phyloP scores from a whole-genome alignment of 2,329 filamentous ascomycete species.

The Onygenales sp. region DNA sequence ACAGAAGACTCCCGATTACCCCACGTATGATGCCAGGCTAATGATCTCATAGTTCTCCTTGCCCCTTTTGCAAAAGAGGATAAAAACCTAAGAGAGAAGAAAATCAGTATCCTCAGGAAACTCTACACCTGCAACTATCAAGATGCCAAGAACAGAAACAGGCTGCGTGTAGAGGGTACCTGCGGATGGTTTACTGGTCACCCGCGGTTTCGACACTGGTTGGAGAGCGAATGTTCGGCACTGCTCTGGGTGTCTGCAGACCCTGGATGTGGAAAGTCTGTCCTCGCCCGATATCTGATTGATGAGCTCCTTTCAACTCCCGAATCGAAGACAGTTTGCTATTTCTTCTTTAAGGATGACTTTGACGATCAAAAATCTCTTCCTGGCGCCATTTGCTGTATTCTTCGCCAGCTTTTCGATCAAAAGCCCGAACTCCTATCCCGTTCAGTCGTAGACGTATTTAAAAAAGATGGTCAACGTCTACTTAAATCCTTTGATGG shows the following conservation, averaged over 20 bases:
- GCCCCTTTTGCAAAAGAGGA: too few species aligned
- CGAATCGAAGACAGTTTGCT: conserved; percentile 21
- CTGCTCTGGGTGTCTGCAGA: conserved; percentile 33
- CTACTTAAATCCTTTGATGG: conserved; percentile 12
- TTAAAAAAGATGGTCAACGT: conserved; percentile 12
- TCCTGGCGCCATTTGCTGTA: conserved; percentile 22
- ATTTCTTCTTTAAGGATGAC: conserved; percentile 40
- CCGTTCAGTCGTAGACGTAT: conserved; percentile 12
- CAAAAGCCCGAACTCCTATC: conserved; percentile 12
- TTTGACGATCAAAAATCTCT: conserved; percentile 25
- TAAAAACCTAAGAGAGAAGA: too few species aligned
- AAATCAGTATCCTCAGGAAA: too few species aligned
- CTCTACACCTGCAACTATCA: conserved; percentile 4
- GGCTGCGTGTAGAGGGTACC: conserved; percentile 8
- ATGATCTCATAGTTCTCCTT: too few species aligned
- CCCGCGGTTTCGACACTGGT: conserved; percentile 11
- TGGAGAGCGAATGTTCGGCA: conserved; percentile 9
- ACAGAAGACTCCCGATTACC: too few species aligned
- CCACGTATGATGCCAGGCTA: too few species aligned
- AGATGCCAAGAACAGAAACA: conserved; percentile 13
- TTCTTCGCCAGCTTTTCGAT: conserved; percentile 31
- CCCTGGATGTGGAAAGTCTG: conserved; percentile 38
- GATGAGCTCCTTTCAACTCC: conserved; percentile 19
- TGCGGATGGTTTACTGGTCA: conserved; percentile 15
- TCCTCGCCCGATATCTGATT: conserved; percentile 28